Percentiles rank a stretch among this genome's conserved stretches.
These are phyloP conservation scores for Chloranthus sessilifolius DNA, from an alignment of 164 flowering plant genomes.

Conservation along the genomic window DNA sequence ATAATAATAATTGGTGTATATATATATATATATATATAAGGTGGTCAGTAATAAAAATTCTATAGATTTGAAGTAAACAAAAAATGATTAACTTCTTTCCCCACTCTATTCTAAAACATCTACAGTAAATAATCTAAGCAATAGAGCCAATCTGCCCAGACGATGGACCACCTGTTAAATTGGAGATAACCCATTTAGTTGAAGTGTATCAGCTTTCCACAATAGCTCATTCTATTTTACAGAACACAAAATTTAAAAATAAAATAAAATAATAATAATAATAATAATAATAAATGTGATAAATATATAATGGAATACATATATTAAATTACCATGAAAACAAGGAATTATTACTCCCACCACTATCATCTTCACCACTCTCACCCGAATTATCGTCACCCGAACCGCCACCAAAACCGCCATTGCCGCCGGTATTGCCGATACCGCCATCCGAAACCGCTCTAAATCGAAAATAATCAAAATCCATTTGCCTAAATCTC, in stretches of 20 bases:
- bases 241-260: no score
- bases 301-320: background rate
- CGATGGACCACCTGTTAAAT: no score
- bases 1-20: background rate
- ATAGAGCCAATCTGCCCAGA: background rate
- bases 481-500: conserved; percentile 13
- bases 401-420: conserved; percentile 31
- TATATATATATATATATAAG: background rate
- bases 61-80: background rate
- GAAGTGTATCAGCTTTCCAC: no score
- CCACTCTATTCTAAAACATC: background rate
- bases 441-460: conserved; percentile 40
- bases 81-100: background rate
- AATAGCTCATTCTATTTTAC: no score
- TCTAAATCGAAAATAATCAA: conserved; percentile 25
- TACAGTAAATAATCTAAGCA: background rate
- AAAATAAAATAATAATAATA: background rate
- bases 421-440: conserved; percentile 40
- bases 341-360: conserved; percentile 38
- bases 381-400: conserved; percentile 45
- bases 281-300: background rate
- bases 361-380: conserved; percentile 22
- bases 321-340: conserved; percentile 41
- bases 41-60: no score
- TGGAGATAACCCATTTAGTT: no score